A percentile compares a stretch with the other conserved stretches of the same genome.
Conservation (phyloP, 805 yeast genomes). For the Priceomyces haplophilus region DNA sequence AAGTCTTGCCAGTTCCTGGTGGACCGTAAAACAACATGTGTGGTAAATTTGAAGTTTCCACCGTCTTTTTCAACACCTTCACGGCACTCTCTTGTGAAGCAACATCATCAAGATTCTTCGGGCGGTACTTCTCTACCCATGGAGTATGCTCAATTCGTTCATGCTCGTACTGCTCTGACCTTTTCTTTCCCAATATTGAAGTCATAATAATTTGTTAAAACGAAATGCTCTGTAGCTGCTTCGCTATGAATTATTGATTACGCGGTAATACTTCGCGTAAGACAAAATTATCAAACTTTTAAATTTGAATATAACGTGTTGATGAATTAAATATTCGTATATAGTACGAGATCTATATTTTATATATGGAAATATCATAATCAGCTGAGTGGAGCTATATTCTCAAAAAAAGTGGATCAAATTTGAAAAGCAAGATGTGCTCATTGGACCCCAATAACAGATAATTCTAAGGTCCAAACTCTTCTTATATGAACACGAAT, state of each 20-base stretch:
- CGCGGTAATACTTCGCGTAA: background rate
- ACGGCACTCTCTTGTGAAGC: slow-evolving; percentile 92
- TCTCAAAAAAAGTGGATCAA: background rate
- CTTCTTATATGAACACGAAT: slow-evolving; percentile 83
- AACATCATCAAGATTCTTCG: slow-evolving; percentile 79
- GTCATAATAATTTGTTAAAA: slow-evolving; percentile 6
- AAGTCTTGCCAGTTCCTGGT: slow-evolving; percentile 91
- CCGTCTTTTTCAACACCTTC: slow-evolving; percentile 71
- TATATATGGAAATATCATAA: background rate
- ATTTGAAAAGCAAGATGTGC: background rate
- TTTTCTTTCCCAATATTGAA: slow-evolving; percentile 6
- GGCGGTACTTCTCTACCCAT: slow-evolving; percentile 95
- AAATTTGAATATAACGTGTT: no score
- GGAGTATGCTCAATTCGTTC: slow-evolving; percentile 59
- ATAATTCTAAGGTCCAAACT: slow-evolving; percentile 94
- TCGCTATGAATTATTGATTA: background rate
- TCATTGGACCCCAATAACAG: slow-evolving; percentile 79
- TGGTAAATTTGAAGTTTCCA: slow-evolving; percentile 79
- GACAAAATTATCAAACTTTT: background rate
- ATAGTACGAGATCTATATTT: background rate
- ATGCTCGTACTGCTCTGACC: slow-evolving; percentile 26
- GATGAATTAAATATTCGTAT: no score
- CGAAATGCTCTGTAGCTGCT: background rate
- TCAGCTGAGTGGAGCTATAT: background rate
- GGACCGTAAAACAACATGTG: slow-evolving; percentile 93